Percentiles rank a stretch among this genome's conserved stretches.
These are phyloP conservation scores for Fusarium foetens DNA, from an alignment of 2,329 filamentous ascomycete species.

Conservation along the genomic window DNA sequence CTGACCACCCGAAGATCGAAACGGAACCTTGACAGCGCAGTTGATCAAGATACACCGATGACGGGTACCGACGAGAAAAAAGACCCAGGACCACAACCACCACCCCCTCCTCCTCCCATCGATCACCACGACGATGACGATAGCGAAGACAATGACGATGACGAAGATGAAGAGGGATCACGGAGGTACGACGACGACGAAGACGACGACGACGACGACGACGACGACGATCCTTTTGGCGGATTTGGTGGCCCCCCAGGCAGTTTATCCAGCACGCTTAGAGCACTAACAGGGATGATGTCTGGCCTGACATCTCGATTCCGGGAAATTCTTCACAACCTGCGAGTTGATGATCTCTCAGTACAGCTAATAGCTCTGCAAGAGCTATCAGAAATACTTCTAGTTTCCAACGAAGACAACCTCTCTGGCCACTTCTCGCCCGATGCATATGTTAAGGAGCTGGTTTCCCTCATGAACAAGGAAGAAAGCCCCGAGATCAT, in stretches of 20 bases:
- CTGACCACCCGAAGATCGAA: conserved; percentile 61
- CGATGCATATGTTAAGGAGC: conserved; percentile 93
- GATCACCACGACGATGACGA: conserved; percentile 52
- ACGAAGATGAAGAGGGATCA: conserved; percentile 49
- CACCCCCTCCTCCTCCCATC: conserved; percentile 55
- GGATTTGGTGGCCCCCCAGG: conserved; percentile 73
- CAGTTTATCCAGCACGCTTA: conserved; percentile 80
- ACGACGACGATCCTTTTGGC: conserved; percentile 72
- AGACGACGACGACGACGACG: conserved; percentile 63
- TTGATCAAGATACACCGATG: conserved; percentile 76
- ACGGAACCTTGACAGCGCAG: conserved; percentile 61
- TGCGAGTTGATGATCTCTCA: conserved; percentile 87
- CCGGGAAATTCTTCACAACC: conserved; percentile 77
- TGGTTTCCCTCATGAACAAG: conserved; percentile 91
- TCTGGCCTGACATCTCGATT: conserved; percentile 83
- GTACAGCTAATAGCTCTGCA: conserved; percentile 91
- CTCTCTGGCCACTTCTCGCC: conserved; percentile 94
- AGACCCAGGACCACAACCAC: conserved; percentile 53
- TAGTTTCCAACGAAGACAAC: conserved; percentile 97
- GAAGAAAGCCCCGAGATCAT: conserved; percentile 97
- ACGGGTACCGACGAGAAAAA: conserved; percentile 71
- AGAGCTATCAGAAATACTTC: conserved; percentile 89
- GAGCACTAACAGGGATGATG: conserved; percentile 92
- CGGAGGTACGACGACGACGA: conserved; percentile 63
- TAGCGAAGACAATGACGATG: conserved; percentile 48